These are phyloP conservation scores for Mesembryanthemum crystallinum DNA, from an alignment of 148 eudicot species.

Conservation along the genomic window DNA sequence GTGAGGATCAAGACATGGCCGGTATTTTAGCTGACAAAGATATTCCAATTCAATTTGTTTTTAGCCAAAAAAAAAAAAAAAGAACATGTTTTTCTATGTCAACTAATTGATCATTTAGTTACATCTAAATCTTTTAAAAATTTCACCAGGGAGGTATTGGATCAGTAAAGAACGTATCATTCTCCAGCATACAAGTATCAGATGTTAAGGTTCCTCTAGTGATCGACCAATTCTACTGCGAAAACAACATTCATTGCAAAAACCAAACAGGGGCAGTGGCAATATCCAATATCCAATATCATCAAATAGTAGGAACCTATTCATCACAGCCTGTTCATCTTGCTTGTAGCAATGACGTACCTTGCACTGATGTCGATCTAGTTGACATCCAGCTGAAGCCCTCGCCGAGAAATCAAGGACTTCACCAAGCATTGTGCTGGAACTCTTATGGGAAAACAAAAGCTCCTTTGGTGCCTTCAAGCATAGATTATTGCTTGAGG, in stretches of 20 bases:
- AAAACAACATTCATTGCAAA: slow-evolving; percentile 50
- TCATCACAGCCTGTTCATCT: slow-evolving; percentile 54
- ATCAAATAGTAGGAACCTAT: slow-evolving; percentile 60
- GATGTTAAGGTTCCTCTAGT: slow-evolving; percentile 64
- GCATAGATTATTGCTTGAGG: slow-evolving; percentile 60
- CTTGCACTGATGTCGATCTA: slow-evolving; percentile 58
- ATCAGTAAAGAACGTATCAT: slow-evolving; percentile 62
- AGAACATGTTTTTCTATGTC: neutral
- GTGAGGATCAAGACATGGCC: slow-evolving; percentile 93
- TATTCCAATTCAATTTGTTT: no score
- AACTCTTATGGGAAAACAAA: slow-evolving; percentile 68
- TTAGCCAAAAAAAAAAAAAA: no score
- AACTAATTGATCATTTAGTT: neutral
- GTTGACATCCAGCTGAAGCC: slow-evolving; percentile 49
- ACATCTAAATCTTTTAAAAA: neutral
- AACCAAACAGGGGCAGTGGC: slow-evolving; percentile 69
- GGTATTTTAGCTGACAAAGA: slow-evolving; percentile 29
- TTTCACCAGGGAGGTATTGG: slow-evolving; percentile 66
- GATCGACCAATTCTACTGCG: slow-evolving; percentile 79
- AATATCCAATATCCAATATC: slow-evolving; percentile 45
- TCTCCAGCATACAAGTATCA: slow-evolving; percentile 55
- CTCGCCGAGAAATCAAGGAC: slow-evolving; percentile 12
- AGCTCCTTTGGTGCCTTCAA: slow-evolving; percentile 54
- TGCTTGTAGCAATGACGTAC: slow-evolving; percentile 64
- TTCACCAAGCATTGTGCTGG: slow-evolving; percentile 47